phyloP scores from a whole-genome alignment of 164 flowering plant species.

The Kingdonia uniflora region DNA sequence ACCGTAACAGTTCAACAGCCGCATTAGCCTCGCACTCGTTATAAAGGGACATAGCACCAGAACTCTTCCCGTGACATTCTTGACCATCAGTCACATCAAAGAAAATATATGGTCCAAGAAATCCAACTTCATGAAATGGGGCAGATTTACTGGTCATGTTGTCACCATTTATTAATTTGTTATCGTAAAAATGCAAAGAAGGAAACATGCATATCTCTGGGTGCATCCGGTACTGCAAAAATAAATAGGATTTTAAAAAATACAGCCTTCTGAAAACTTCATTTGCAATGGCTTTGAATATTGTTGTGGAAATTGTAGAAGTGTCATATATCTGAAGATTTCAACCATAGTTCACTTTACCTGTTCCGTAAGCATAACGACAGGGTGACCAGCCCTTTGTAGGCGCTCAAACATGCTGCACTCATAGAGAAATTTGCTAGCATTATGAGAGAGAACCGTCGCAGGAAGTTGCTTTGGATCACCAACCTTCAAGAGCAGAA shows the following conservation, averaged over 20 bases:
- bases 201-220: slow-evolving; percentile 96
- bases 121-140: slow-evolving; percentile 52
- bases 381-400: slow-evolving; percentile 89
- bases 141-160: slow-evolving; percentile 45
- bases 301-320: background rate
- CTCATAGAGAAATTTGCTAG: slow-evolving; percentile 71
- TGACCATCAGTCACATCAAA: slow-evolving; percentile 79
- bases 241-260: slow-evolving; percentile 1
- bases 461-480: slow-evolving; percentile 99
- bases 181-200: slow-evolving; percentile 80
- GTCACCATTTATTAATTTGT: slow-evolving; percentile 67
- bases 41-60: slow-evolving; percentile 55
- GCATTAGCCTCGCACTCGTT: slow-evolving; percentile 86
- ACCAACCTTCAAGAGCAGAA: slow-evolving; percentile 62
- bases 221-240: slow-evolving; percentile 90
- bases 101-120: slow-evolving; percentile 82
- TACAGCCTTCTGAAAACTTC: no score
- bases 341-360: slow-evolving; percentile 19
- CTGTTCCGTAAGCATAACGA: slow-evolving; percentile 82
- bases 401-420: slow-evolving; percentile 99
- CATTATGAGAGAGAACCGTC: slow-evolving; percentile 86
- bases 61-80: slow-evolving; percentile 52
- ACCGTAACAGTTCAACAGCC: slow-evolving; percentile 62
- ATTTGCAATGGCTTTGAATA: background rate
- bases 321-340: background rate